These are phyloP conservation scores for Salvia rosmarinus DNA, from an alignment of 257 asterid species.

Conservation along the genomic window DNA sequence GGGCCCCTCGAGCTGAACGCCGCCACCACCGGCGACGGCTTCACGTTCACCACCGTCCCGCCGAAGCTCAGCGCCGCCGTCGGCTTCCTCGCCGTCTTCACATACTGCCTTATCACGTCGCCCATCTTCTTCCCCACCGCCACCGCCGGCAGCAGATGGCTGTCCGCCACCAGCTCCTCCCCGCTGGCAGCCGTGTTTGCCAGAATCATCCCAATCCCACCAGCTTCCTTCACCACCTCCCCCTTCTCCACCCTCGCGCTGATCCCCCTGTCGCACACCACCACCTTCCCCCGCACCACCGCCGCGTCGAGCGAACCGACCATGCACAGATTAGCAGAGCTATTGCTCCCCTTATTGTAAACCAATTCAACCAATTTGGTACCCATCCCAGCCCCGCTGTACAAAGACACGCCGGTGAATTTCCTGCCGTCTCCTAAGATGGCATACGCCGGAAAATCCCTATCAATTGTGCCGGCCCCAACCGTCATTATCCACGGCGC, in stretches of 20 bases:
- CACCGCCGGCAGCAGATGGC: conserved; percentile 59
- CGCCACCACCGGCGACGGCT: conserved; percentile 74
- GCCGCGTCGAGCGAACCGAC: conserved; percentile 48
- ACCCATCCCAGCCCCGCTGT: conserved; percentile 57
- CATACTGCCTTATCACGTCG: conserved; percentile 47
- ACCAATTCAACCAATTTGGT: conserved; percentile 43
- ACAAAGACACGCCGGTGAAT: conserved; percentile 54
- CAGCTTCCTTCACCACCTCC: conserved; percentile 52
- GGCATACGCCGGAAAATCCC: conserved; percentile 61
- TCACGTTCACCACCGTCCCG: conserved; percentile 62
- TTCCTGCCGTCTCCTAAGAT: conserved; percentile 48
- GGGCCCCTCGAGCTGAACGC: conserved; percentile 74
- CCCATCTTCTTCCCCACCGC: conserved; percentile 59
- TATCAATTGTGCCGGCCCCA: conserved; percentile 70
- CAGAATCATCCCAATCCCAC: conserved; percentile 67
- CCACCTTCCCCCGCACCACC: conserved; percentile 58
- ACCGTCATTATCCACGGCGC: conserved; percentile 84
- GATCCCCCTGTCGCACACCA: conserved; percentile 60
- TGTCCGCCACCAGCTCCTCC: conserved; percentile 67
- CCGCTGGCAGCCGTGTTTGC: conserved; percentile 66
- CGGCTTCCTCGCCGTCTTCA: conserved; percentile 41
- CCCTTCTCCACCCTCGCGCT: conserved; percentile 60
- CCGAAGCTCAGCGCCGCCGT: conserved; percentile 51
- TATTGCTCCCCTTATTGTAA: conserved; percentile 36
- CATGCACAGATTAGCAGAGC: conserved; percentile 50